Base-by-base conservation (phyloP, 2,329 filamentous ascomycete genomes). In the Sporothrix phasma region DNA sequence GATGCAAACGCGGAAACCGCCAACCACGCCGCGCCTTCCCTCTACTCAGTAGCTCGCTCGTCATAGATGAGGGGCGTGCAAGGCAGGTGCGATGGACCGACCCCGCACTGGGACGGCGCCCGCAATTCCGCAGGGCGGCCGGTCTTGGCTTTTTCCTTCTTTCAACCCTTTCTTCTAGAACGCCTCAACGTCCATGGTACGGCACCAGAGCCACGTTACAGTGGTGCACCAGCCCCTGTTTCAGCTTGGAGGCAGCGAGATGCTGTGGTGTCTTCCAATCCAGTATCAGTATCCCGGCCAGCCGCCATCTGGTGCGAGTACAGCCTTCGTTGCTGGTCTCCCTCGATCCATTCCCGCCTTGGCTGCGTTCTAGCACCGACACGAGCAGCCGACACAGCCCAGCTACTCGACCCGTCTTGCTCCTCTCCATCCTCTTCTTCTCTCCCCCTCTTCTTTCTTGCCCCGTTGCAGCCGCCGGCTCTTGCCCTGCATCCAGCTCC, bases 401-500 rank as follows among this genome's bases (percentile, higher is more conserved):
- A n/a, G n/a, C n/a, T n/a, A n/a, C n/a, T n/a, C n/a, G n/a, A n/a
- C 24, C 51, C 51, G 51, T 39, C 51, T 39, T 54, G n/a, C 11
- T 10, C 31, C 22, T 37, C 17, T 22, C 37, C 11, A 15, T 22
- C 37, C 11, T 41, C 13, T 7, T 41, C 13, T 17, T 43, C 34
- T 34, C 26, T 34, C 29, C 29, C n/a, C 51, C n/a, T 54, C 39
- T 59, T 61, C 64, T 53, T 62, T 68, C 64, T 62, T 67, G 15
- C 68, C 70, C 72, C 72, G 73, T 43, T 73, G 70, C 68, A 72
- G 71, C 46, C 72, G 68, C 68, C 70, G 71, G 64, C 68, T 71
- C 15, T 69, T 72, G 67, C 74, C 68, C 65, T 72, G 62, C 73
- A 73, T 72, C 76, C 75, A 77, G 66, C 72, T 76, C 75, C 75